Evolutionary conservation across 805 yeast species (phyloP).

Genomic region (Schizosaccharomyces cryophilus): DNA sequence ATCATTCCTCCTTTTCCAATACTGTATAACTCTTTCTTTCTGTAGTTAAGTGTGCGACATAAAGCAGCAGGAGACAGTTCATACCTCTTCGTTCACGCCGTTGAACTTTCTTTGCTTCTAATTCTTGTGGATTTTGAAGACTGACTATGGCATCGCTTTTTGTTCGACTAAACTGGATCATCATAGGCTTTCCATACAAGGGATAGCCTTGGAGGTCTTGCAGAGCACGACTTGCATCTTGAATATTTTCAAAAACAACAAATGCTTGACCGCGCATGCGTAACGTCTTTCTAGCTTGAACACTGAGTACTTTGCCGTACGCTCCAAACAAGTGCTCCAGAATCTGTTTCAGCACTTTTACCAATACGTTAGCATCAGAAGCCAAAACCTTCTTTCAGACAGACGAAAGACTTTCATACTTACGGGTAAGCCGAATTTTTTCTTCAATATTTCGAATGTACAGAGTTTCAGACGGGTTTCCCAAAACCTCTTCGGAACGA

Average conservation of each 20-base stretch:
- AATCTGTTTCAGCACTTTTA: slow-evolving; percentile 18
- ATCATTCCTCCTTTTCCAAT: no score
- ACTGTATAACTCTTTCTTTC: no score
- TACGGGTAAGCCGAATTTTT: slow-evolving; percentile 25
- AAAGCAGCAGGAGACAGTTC: neutral
- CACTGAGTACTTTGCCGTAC: slow-evolving; percentile 24
- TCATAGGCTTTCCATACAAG: slow-evolving; percentile 26
- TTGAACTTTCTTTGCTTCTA: slow-evolving; percentile 9
- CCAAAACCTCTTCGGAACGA: neutral
- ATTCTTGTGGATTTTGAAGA: slow-evolving; percentile 9
- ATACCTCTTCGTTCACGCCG: slow-evolving; percentile 6
- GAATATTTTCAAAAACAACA: slow-evolving; percentile 25
- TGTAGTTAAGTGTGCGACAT: no score
- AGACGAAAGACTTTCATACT: neutral
- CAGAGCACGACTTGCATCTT: slow-evolving; percentile 24
- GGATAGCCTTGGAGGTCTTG: slow-evolving; percentile 13
- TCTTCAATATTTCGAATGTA: slow-evolving; percentile 57
- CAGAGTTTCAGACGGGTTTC: slow-evolving; percentile 11
- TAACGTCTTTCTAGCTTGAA: slow-evolving; percentile 36
- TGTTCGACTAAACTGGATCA: slow-evolving; percentile 20
- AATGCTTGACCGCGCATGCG: slow-evolving; percentile 66
- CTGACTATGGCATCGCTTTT: slow-evolving; percentile 20
- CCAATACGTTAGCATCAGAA: neutral
- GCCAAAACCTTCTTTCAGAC: no score
- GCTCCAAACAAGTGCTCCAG: slow-evolving; percentile 21